Evolutionary conservation across 192 early-diverging fungal species (phyloP).

Genomic region (Dissophora globulifera): DNA sequence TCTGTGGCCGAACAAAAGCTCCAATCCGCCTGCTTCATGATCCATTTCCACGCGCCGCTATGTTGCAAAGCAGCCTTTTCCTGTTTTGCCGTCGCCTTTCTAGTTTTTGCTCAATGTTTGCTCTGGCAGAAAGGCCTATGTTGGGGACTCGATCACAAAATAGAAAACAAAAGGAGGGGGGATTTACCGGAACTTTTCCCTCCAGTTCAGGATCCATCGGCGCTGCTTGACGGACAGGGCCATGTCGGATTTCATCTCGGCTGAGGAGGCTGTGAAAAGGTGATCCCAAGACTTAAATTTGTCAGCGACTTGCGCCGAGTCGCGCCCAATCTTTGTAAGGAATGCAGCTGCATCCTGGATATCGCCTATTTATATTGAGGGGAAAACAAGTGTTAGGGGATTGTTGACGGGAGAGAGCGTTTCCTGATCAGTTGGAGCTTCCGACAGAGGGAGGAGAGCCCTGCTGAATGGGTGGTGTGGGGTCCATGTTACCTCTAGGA

Average conservation of each 20-base stretch:
- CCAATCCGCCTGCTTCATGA: too few species aligned
- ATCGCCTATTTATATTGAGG: conserved; percentile 22
- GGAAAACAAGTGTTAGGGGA: too few species aligned
- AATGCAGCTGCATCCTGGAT: conserved; percentile 43
- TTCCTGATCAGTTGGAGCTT: neutral
- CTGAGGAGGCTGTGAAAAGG: conserved; percentile 63
- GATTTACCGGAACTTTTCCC: conserved; percentile 49
- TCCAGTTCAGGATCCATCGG: conserved; percentile 61
- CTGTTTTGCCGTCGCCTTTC: too few species aligned
- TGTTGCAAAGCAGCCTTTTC: too few species aligned
- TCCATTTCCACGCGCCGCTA: too few species aligned
- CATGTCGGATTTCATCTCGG: conserved; percentile 66
- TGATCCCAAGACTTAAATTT: conserved; percentile 69
- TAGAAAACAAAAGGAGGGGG: neutral
- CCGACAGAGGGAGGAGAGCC: too few species aligned
- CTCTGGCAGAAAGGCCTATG: too few species aligned
- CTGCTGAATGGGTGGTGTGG: too few species aligned
- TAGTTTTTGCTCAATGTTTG: too few species aligned
- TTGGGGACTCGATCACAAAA: neutral
- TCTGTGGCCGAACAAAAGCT: too few species aligned
- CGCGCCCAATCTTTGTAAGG: conserved; percentile 49
- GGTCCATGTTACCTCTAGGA: conserved; percentile 31
- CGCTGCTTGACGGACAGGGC: conserved; percentile 68
- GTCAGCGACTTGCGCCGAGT: conserved; percentile 31
- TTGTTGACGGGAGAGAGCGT: too few species aligned